phyloP scores from a whole-genome alignment of 2,329 filamentous ascomycete species.

The Chrysoporthe puriensis region DNA sequence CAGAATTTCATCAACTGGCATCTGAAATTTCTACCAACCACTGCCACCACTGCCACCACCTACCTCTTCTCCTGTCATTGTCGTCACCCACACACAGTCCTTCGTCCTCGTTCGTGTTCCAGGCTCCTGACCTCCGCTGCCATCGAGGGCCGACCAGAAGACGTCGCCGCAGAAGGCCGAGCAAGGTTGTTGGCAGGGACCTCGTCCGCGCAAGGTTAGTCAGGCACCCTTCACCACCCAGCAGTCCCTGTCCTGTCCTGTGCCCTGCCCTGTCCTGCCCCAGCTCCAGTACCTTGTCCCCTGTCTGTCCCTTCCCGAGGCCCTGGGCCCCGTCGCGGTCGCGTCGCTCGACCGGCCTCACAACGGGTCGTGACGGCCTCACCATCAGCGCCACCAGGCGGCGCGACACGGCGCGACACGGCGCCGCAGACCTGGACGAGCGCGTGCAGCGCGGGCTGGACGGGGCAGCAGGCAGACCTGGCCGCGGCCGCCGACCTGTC shows the following conservation, averaged over 20 bases:
- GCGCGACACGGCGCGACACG: slow-evolving; percentile 1
- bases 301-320: slow-evolving; percentile 13
- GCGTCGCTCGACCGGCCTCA: background rate
- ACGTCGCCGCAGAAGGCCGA: background rate
- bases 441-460: background rate
- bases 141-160: background rate
- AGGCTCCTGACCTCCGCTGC: background rate
- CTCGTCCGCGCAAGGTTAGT: background rate
- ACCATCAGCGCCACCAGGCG: background rate
- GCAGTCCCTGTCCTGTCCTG: slow-evolving; percentile 11
- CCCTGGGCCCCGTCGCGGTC: slow-evolving; percentile 16
- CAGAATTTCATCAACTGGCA: slow-evolving; percentile 8
- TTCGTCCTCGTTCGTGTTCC: background rate
- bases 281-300: slow-evolving; percentile 10
- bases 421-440: background rate
- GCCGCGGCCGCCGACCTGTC: background rate
- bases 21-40: slow-evolving; percentile 5
- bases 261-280: slow-evolving; percentile 11
- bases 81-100: background rate
- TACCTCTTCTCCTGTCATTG: background rate
- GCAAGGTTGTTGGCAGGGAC: background rate
- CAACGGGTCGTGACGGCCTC: background rate
- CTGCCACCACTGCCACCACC: no score
- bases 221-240: slow-evolving; percentile 2
- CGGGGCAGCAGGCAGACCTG: background rate